Base-by-base conservation (phyloP, 257 asterid species). In the Ajuga chamaepitys region DNA sequence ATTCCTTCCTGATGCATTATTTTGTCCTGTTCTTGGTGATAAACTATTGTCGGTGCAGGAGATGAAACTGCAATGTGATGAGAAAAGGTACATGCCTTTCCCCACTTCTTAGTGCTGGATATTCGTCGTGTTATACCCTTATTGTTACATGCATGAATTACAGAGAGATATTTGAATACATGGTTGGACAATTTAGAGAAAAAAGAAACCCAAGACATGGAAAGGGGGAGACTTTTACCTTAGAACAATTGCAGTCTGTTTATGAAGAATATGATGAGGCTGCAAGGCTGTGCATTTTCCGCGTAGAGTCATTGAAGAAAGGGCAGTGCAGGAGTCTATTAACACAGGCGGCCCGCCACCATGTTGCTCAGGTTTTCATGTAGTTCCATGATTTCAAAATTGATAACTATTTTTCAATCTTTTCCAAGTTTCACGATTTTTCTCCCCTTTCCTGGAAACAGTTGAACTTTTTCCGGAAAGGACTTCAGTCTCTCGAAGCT, bases 271-370 rank as follows among this genome's bases (percentile, higher is more conserved):
- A 86, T 76, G 95, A 88, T 67, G 98, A 92, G 30, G 91, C 75
- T 56, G 86, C 97, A 50, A 82, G 97, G 80, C 81, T 89, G 18
- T 92, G 95, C 70, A 82, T 92, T 70, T 92, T 92, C 52, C 97
- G 98, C 45, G 95, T 88, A 41, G 91, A 87, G 78, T 92, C 98
- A 66, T 78, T 92, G 83, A 92, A 92, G 80, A 95, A 89, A 79
- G 98, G 98, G 77, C 97, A 87, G 72, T 76, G 89, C 71, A 85
- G 85, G 40, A 92, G 97, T 76, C 80, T 92, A 60, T 78, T 92
- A 62, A 88, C 97, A 13, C 96, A 88, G 78, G 98, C 97, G 65
- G 92, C 88, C 54, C 97, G 97, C 58, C 98, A 92, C 80, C 97
- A 92, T 77, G 81, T 91, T 40, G 97, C 98, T 20, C 98, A 92